Base-by-base conservation (phyloP, 768 basidiomycete species). In the Sarcomyxa edulis region DNA sequence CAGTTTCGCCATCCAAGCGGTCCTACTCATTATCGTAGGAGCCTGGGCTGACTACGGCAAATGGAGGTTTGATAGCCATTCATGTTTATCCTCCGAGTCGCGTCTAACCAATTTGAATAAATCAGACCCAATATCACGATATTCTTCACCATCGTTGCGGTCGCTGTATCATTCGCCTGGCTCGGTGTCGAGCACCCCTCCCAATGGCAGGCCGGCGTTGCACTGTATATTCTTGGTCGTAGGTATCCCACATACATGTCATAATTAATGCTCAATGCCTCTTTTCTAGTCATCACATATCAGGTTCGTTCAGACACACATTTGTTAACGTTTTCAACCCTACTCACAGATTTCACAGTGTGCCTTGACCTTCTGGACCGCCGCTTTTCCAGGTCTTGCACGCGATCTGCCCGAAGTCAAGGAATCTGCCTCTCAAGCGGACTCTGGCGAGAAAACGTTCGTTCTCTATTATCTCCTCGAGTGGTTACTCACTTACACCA, bases 11-110 rank as follows among this genome's bases (percentile, higher is more conserved):
- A 69, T 88, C 19, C 85, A 89, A 58, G 82, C 84, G 0, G 72
- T 69, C 11, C 50, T 87, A 11, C 60, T 89, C 27, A 57, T 87
- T 16, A 48, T 71, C 9, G 74, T 88, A 20, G 85, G 84, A 4
- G 81, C 83, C 3, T 87, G 84, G 80, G 84, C 84, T 1, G 85
- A 88, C 54, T 89, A 87, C 54, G 85, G 86, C n/a, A 60, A 63
- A 11, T 86, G 84, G 84, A 81, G 81, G 81, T 79, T 28, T 29
- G 35, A 34, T 14, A 20, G 19, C n/a, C n/a, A n/a, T n/a, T n/a
- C n/a, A n/a, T n/a, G n/a, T n/a, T 23, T 38, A 14, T 18, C 16
- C 19, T 11, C 28, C 21, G 12, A 6, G 2, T 23, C 12, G n/a
- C 14, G 14, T 11, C 20, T 35, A 16, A 27, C 36, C 21, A 16